These are phyloP conservation scores for Plenodomus biglobosus DNA, from an alignment of 2,329 filamentous ascomycete genomes.

Conservation along the genomic window DNA sequence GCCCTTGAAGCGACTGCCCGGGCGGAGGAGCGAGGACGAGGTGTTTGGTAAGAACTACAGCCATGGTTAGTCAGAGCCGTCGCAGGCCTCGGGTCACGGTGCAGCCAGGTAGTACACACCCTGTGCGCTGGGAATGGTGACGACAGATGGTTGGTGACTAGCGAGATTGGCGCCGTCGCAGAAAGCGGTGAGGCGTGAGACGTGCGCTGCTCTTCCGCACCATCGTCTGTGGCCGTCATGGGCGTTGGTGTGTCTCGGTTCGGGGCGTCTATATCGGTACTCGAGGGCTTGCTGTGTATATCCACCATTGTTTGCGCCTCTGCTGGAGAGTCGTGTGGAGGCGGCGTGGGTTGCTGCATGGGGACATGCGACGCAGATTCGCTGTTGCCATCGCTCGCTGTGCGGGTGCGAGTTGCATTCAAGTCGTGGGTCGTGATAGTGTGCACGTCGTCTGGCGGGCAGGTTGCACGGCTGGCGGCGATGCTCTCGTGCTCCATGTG, in stretches of 20 bases:
- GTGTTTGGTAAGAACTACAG: constrained; percentile 70
- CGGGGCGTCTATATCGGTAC: constrained; percentile 37
- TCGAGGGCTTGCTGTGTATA: constrained; percentile 33
- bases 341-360: constrained; percentile 41
- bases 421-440: constrained; percentile 32
- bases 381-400: constrained; percentile 22
- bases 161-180: constrained; percentile 26
- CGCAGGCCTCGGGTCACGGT: background rate
- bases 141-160: constrained; percentile 27
- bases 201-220: constrained; percentile 38
- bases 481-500: constrained; percentile 35
- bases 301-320: constrained; percentile 20
- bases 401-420: constrained; percentile 27
- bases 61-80: constrained; percentile 18
- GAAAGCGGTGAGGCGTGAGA: constrained; percentile 40
- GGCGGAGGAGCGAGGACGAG: constrained; percentile 82
- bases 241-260: constrained; percentile 43
- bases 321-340: constrained; percentile 32
- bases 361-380: constrained; percentile 17
- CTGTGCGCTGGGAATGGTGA: constrained; percentile 40
- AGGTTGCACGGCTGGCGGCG: constrained; percentile 49
- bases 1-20: constrained; percentile 84
- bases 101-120: constrained; percentile 25
- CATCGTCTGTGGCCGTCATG: constrained; percentile 41
- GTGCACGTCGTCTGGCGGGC: constrained; percentile 52